These are phyloP conservation scores for Hericium alpestre DNA, from an alignment of 768 basidiomycete species.

Conservation along the genomic window DNA sequence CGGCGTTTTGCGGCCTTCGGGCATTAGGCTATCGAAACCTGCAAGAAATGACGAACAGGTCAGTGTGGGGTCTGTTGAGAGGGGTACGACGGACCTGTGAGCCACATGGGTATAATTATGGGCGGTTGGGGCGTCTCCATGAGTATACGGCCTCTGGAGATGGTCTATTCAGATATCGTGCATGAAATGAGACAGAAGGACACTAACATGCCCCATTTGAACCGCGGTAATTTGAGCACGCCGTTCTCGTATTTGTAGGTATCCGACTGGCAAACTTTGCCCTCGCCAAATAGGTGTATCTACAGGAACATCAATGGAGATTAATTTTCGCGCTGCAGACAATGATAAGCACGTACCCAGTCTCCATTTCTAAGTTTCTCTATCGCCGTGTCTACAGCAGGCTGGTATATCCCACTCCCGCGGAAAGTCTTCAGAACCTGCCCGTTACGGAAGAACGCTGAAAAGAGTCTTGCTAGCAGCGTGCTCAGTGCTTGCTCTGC, in stretches of 20 bases:
- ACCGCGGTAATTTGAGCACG: conserved; percentile 47
- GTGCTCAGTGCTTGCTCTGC: conserved; percentile 20
- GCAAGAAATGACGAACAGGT: neutral
- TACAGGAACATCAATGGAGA: conserved; percentile 18
- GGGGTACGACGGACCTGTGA: conserved; percentile 45
- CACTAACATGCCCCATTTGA: conserved; percentile 92
- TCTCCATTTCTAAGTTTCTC: conserved; percentile 67
- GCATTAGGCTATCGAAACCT: conserved; percentile 88
- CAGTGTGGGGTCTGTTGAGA: neutral
- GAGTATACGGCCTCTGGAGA: conserved; percentile 66
- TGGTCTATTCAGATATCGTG: neutral
- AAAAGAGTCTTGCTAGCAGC: conserved; percentile 47
- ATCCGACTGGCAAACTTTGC: conserved; percentile 72
- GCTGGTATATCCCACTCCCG: conserved; percentile 83
- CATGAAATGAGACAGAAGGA: conserved; percentile 13
- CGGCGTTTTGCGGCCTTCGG: conserved; percentile 70
- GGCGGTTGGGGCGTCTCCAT: conserved; percentile 62
- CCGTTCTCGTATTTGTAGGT: conserved; percentile 36
- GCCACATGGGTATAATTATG: conserved; percentile 85
- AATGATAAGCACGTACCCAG: conserved; percentile 55
- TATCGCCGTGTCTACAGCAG: conserved; percentile 76
- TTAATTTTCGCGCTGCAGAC: neutral
- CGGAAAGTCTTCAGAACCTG: conserved; percentile 90
- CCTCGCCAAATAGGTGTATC: conserved; percentile 89
- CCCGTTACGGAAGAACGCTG: conserved; percentile 76